Percentiles rank a stretch among this genome's conserved stretches.
Conservation (phyloP, 805 yeast genomes). For the Hanseniaspora meyeri region DNA sequence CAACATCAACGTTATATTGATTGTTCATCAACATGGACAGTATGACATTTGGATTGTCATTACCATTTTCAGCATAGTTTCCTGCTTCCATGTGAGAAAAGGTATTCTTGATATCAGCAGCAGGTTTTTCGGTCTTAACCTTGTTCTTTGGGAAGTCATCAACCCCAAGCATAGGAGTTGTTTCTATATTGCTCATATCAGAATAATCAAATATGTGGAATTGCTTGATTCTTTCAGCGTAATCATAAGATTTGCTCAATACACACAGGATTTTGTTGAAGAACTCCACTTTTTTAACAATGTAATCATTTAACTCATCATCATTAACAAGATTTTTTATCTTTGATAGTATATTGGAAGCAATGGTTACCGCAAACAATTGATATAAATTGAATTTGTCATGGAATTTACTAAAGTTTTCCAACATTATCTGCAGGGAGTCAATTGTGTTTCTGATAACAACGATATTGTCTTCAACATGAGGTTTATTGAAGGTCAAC, state of each 20-base stretch:
- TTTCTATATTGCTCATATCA: not conserved
- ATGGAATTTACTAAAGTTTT: constrained; percentile 20
- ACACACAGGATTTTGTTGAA: constrained; percentile 21
- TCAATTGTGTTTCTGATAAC: constrained; percentile 24
- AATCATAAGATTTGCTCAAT: constrained; percentile 4
- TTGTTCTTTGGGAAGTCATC: not conserved
- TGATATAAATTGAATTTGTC: constrained; percentile 24
- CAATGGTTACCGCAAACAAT: constrained; percentile 26
- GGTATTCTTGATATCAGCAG: not conserved
- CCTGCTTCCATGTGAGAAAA: not conserved
- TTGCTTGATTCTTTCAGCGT: constrained; percentile 1
- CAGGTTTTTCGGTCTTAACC: not conserved
- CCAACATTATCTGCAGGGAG: constrained; percentile 23
- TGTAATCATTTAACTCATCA: not conserved
- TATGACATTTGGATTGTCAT: not conserved
- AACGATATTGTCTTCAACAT: constrained; percentile 33
- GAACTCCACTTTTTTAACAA: constrained; percentile 17
- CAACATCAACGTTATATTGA: constrained; percentile 12
- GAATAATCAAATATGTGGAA: not conserved
- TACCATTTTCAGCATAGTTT: not conserved
- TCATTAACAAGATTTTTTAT: constrained; percentile 11
- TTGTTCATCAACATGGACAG: constrained; percentile 11
- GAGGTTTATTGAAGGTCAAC: constrained; percentile 50
- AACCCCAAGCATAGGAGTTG: not conserved
- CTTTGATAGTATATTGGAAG: constrained; percentile 24